Evolutionary conservation across 192 early-diverging fungal species (phyloP).

Genomic region (Gamsiella multidivaricata): DNA sequence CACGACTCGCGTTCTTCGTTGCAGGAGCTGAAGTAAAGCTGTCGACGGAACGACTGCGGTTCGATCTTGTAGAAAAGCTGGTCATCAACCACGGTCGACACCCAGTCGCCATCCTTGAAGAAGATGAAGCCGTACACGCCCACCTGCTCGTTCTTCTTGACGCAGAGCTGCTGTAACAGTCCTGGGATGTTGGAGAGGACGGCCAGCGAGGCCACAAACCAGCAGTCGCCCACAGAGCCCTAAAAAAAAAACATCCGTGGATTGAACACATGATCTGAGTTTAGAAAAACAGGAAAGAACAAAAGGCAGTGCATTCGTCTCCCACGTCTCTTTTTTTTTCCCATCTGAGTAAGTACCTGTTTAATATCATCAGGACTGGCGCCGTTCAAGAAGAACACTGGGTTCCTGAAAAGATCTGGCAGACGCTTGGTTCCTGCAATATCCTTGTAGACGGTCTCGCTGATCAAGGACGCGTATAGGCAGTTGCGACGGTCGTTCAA

Average conservation of each 20-base stretch:
- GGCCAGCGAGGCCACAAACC: constrained; percentile 61
- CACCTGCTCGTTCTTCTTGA: constrained; percentile 63
- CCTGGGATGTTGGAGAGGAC: constrained; percentile 57
- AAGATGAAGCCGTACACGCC: constrained; percentile 70
- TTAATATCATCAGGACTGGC: constrained; percentile 47
- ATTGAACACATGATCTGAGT: neutral
- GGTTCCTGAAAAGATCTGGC: constrained; percentile 60
- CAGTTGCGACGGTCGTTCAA: constrained; percentile 51
- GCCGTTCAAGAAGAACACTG: constrained; percentile 62
- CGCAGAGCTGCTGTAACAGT: constrained; percentile 59
- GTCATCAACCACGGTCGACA: constrained; percentile 66
- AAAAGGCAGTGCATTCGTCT: too few species aligned
- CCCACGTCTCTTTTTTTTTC: neutral
- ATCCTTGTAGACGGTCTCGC: constrained; percentile 38
- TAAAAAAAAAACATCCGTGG: constrained; percentile 11
- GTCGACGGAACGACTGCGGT: neutral
- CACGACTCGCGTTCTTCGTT: constrained; percentile 62
- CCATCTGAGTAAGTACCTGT: constrained; percentile 44
- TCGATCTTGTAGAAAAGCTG: constrained; percentile 55
- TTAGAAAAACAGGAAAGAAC: neutral
- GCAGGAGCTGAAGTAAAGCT: constrained; percentile 52
- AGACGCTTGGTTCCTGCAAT: constrained; percentile 44
- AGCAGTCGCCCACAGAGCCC: constrained; percentile 54
- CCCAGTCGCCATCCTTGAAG: constrained; percentile 69
- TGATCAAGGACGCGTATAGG: constrained; percentile 44